Conservation (phyloP, 2,329 filamentous ascomycete genomes). For the Aspergillus spinulosporus region DNA sequence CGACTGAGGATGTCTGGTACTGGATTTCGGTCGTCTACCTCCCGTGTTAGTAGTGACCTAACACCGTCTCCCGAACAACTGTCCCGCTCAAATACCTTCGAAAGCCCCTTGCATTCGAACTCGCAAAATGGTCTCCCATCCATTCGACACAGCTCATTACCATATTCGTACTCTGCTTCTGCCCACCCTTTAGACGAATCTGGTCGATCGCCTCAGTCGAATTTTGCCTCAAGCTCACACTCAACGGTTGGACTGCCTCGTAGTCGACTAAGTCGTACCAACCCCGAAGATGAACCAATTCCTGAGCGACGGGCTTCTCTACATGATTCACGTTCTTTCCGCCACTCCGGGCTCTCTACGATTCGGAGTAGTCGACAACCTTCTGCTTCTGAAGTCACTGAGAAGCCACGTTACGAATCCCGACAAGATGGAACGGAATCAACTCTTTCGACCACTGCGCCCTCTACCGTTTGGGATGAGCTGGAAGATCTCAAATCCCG, state of each 20-base stretch:
- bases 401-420: slow-evolving; percentile 36
- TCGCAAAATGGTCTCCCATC: slow-evolving; percentile 36
- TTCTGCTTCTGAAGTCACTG: slow-evolving; percentile 38
- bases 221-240: slow-evolving; percentile 34
- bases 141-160: slow-evolving; percentile 27
- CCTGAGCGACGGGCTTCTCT: slow-evolving; percentile 35
- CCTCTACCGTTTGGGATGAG: slow-evolving; percentile 96
- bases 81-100: slow-evolving; percentile 31
- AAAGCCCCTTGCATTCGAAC: slow-evolving; percentile 34
- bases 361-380: slow-evolving; percentile 39
- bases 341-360: slow-evolving; percentile 37
- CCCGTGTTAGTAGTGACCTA: slow-evolving; percentile 34
- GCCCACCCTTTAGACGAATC: slow-evolving; percentile 43
- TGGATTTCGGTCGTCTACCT: slow-evolving; percentile 36
- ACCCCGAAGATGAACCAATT: slow-evolving; percentile 33
- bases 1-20: slow-evolving; percentile 38
- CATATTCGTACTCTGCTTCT: slow-evolving; percentile 34
- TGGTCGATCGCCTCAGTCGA: slow-evolving; percentile 36
- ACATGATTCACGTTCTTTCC: slow-evolving; percentile 36
- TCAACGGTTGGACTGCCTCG: slow-evolving; percentile 39
- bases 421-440: slow-evolving; percentile 73
- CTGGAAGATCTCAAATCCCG: slow-evolving; percentile 92
- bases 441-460: slow-evolving; percentile 80
- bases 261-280: slow-evolving; percentile 39
- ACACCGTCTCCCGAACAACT: slow-evolving; percentile 40